A percentile compares a stretch with the other conserved stretches of the same genome.
These are phyloP conservation scores for Yarrowia yakushimensis DNA, from an alignment of 805 yeast species.

Conservation along the genomic window DNA sequence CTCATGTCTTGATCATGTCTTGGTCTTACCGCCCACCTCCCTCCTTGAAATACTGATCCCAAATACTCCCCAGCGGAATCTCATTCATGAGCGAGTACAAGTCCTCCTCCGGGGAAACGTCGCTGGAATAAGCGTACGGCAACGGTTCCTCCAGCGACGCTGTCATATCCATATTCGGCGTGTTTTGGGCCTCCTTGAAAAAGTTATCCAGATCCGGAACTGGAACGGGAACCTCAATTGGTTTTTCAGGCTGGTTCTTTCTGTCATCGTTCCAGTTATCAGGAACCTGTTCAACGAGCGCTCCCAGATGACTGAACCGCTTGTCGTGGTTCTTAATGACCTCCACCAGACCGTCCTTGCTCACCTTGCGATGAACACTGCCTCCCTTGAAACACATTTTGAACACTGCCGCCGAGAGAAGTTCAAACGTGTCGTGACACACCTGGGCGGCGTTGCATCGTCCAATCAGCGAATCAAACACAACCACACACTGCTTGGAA, in stretches of 20 bases:
- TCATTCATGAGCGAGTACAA: conserved; percentile 1
- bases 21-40: too few species aligned
- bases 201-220: neutral
- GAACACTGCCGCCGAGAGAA: conserved; percentile 62
- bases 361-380: neutral
- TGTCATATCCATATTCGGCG: neutral
- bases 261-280: conserved; percentile 4
- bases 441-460: conserved; percentile 74
- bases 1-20: too few species aligned
- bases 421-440: conserved; percentile 69
- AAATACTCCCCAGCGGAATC: neutral
- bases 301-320: conserved; percentile 4
- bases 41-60: conserved; percentile 18
- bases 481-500: conserved; percentile 45
- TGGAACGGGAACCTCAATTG: neutral
- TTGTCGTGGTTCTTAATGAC: neutral
- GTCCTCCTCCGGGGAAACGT: neutral
- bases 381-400: conserved; percentile 20
- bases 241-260: neutral
- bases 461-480: conserved; percentile 58
- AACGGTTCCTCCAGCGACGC: neutral
- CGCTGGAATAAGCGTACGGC: neutral
- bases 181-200: neutral
- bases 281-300: conserved; percentile 5
- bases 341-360: neutral